A percentile compares a stretch with the other conserved stretches of the same genome.
Conservation (phyloP, 2,329 filamentous ascomycete genomes). For the Penicillium janthinellum region DNA sequence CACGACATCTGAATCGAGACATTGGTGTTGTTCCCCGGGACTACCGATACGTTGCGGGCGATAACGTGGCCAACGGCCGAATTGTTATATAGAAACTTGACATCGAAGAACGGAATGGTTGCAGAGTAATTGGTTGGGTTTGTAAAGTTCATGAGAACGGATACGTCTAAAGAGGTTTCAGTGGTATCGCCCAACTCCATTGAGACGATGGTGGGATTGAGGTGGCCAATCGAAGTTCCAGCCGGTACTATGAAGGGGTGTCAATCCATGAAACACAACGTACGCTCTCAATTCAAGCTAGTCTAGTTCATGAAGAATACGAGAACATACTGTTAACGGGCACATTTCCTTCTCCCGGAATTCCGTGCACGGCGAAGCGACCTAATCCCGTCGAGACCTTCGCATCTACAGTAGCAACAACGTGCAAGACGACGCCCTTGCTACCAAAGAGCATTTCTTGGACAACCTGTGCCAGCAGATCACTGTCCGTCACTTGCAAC, state of each 20-base stretch:
- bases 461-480: conserved; percentile 79
- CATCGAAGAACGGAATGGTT: conserved; percentile 74
- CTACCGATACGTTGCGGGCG: conserved; percentile 64
- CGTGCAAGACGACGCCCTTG: conserved; percentile 68
- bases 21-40: conserved; percentile 70
- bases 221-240: conserved; percentile 53
- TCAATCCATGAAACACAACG: conserved; percentile 26
- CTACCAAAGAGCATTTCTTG: conserved; percentile 76
- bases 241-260: conserved; percentile 57
- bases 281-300: conserved; percentile 24
- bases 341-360: conserved; percentile 81
- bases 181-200: conserved; percentile 74
- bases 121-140: conserved; percentile 90
- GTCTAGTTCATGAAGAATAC: conserved; percentile 23
- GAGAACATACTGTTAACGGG: conserved; percentile 86
- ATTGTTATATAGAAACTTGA: conserved; percentile 73
- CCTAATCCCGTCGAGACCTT: conserved; percentile 81
- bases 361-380: conserved; percentile 74
- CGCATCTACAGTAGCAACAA: conserved; percentile 80
- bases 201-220: conserved; percentile 68
- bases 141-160: conserved; percentile 76
- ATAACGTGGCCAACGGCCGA: conserved; percentile 75
- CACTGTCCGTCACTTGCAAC: conserved; percentile 76
- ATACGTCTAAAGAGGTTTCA: conserved; percentile 68
- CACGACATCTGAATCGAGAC: conserved; percentile 70